Evolutionary conservation across 768 basidiomycete genomes (phyloP).

Genomic region (Phallus indusiatus): DNA sequence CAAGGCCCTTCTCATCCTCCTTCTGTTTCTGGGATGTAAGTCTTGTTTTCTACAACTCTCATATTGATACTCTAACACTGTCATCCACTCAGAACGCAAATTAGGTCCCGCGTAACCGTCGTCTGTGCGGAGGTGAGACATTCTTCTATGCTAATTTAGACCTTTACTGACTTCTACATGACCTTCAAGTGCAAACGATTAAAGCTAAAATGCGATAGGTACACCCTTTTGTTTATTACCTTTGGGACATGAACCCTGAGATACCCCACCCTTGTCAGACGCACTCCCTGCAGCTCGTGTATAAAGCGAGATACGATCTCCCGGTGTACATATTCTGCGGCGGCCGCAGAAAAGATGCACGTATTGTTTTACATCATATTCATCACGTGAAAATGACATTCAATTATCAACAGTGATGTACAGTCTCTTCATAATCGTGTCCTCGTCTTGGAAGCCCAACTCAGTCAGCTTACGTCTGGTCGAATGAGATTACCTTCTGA

Average conservation of each 20-base stretch:
- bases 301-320: constrained; percentile 20
- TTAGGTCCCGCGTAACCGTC: constrained; percentile 69
- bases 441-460: constrained; percentile 55
- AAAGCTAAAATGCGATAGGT: constrained; percentile 76
- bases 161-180: not conserved
- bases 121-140: constrained; percentile 67
- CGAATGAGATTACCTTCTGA: constrained; percentile 4
- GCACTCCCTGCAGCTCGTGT: constrained; percentile 6
- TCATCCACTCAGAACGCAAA: constrained; percentile 35
- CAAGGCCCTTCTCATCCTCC: not conserved
- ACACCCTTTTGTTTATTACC: not conserved
- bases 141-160: not conserved
- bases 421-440: constrained; percentile 78
- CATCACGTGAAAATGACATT: not conserved
- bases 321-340: constrained; percentile 12
- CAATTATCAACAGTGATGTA: constrained; percentile 43
- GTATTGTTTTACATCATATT: constrained; percentile 18
- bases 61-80: not conserved
- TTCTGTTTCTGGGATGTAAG: not conserved
- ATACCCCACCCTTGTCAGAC: not conserved
- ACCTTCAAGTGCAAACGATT: constrained; percentile 67
- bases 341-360: constrained; percentile 79
- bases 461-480: constrained; percentile 3
- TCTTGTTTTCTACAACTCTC: not conserved
- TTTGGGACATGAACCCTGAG: not conserved